Base-by-base conservation (phyloP, 2,329 filamentous ascomycete species). In the Scedosporium aurantiacum region DNA sequence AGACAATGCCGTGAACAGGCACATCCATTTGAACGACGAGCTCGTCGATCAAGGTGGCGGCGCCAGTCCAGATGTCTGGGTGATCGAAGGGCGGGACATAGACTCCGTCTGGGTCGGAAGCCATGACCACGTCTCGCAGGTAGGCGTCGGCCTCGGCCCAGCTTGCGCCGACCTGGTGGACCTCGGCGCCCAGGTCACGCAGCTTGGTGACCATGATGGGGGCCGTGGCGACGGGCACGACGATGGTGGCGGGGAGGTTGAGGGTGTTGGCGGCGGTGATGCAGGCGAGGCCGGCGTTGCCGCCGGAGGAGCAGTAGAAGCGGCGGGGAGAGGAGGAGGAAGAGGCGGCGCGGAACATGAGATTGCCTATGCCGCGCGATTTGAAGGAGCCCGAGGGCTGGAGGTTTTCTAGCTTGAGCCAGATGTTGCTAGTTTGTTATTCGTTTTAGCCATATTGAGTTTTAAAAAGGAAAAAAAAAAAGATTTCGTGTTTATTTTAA, bases 361-460 rank as follows among this genome's bases (percentile, higher is more conserved):
- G 82, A 73, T 89, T 83, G 67, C 88, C 88, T 66, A 92, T 84
- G 61, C 87, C 89, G 67, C 83, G 81, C 52, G 88, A 91, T 73
- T 94, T 93, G 83, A 94, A 95, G 16, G 88, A 91, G 64, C 88
- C 88, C 6, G 87, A 88, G 6, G 90, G 90, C 71, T 95, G 90
- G 62, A 90, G 79, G 69, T 87, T 89, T 67, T 94, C 90, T 63
- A 93, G 83, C 72, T 94, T 94, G 69, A 94, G 84, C 72, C 87
- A 90, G 74, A 94, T 83, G 75, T 87, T 85, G 78, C 88, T 79
- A 63, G 27, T 47, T 28, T 41, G 37, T 40, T 27, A 21, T 18
- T n/a, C n/a, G n/a, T n/a, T n/a, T 50, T 50, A 50, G 45, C 45
- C 21, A 23, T 41, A 1, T 50, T 23, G n/a, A 18, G n/a, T 14